A percentile compares a stretch with the other conserved stretches of the same genome.
phyloP scores from a whole-genome alignment of 2,329 filamentous ascomycete species.

The Colletotrichum shisoi region DNA sequence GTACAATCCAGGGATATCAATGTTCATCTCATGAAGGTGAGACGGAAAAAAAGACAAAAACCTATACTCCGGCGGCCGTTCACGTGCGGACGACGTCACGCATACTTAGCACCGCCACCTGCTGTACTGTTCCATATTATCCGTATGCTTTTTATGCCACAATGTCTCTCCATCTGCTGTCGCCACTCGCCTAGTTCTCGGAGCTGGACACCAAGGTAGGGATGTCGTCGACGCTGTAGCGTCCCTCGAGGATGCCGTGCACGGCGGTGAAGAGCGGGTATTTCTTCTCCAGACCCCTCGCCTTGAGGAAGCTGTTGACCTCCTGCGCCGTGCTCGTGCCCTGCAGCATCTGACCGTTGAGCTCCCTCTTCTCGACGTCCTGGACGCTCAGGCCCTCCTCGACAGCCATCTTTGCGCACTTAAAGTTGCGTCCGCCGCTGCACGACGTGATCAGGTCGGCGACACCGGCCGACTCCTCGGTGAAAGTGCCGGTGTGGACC shows the following conservation, averaged over 20 bases:
- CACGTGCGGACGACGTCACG: not conserved
- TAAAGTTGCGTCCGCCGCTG: conserved; percentile 90
- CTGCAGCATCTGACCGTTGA: conserved; percentile 97
- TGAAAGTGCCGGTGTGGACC: conserved; percentile 84
- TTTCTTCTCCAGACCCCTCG: conserved; percentile 76
- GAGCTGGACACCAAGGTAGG: conserved; percentile 67
- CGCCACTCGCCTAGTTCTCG: conserved; percentile 40
- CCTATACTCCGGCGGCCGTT: not conserved
- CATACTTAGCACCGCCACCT: not conserved
- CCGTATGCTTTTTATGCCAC: not conserved
- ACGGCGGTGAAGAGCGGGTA: conserved; percentile 95
- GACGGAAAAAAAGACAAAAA: conserved; percentile 13
- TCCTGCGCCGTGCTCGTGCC: conserved; percentile 91
- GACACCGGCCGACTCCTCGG: conserved; percentile 94
- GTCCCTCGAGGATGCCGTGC: conserved; percentile 78
- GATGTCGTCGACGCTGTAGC: conserved; percentile 80
- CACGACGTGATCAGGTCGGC: conserved; percentile 96
- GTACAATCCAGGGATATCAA: conserved; percentile 38
- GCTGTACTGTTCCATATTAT: conserved; percentile 13
- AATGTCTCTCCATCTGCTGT: not conserved
- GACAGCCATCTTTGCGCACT: conserved; percentile 88
- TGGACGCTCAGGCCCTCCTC: conserved; percentile 80
- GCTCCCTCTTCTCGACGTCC: conserved; percentile 85
- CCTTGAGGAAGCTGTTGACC: conserved; percentile 87
- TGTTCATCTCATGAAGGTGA: not conserved